Evolutionary conservation across 129 eudicot genomes (phyloP), one percentile per base, ranked within the genome.

Genomic region (Saussurea involucrata): DNA sequence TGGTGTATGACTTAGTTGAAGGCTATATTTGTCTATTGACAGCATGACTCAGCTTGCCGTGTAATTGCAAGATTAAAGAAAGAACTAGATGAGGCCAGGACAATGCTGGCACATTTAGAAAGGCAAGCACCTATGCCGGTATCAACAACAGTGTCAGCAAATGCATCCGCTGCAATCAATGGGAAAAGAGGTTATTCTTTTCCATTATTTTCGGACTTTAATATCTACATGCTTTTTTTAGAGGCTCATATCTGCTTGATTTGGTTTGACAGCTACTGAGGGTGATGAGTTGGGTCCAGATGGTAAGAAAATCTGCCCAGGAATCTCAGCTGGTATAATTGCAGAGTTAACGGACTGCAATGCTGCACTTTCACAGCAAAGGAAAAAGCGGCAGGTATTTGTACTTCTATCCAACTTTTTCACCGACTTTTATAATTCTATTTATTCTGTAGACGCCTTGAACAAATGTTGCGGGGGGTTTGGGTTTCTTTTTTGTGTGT

Each of bases 21-120:
- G 5, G 66, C 5, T 61, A 22, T 61, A 28, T 25, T 58, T 21
- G 7, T 63, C n/a, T 76, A 18, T 75, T 65, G 68, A 68, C 96
- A 90, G 93, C 96, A 90, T 84, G 96, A 90, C 80, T 92, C 92
- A 29, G 96, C 96, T 49, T 88, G 96, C 80, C 92, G 96, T 70
- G 96, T 90, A 21, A 90, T 90, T 84, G 92, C 96, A 71, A 88
- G 96, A 79, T 83, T 90, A 31, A 90, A 90, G 77, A 88, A 88
- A 81, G 96, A 90, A 88, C 84, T 90, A 82, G 96, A 88, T 79
- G 96, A 90, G 72, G 96, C 96, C 29, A 84, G 91, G 86, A 76
- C 83, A 24, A 75, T 90, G 31, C 71, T 90, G 78, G 93, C 93
- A 73, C 91, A 88, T 77, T 90, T 90, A 77, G 96, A 90, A 60